Evolutionary conservation across 73 alveolate genomes (phyloP).

Genomic region (Paramecium sexaurelia): DNA sequence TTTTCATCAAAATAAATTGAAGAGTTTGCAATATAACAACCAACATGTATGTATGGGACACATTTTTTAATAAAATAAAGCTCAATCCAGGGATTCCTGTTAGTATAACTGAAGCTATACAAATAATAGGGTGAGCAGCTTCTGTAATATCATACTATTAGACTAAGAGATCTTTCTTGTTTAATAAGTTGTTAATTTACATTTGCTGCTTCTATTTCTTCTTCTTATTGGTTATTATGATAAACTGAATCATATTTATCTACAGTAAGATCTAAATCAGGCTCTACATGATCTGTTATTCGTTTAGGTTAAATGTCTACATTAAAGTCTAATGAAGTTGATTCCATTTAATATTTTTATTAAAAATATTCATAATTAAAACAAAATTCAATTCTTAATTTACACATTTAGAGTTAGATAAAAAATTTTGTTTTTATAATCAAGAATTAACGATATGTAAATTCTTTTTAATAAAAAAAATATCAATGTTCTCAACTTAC

Average conservation of each 20-base stretch:
- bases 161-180: background rate
- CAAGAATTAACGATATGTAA: no score
- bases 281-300: background rate
- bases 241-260: constrained; percentile 53
- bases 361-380: background rate
- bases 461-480: no score
- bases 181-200: background rate
- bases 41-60: background rate
- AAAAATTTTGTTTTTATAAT: no score
- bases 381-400: background rate
- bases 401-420: no score
- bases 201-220: constrained; percentile 1
- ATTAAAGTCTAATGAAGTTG: background rate
- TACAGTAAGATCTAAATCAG: constrained; percentile 40
- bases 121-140: constrained; percentile 32
- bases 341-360: constrained; percentile 8
- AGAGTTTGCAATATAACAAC: background rate
- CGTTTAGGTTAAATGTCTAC: background rate
- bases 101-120: background rate
- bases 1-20: background rate
- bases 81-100: background rate
- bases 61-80: background rate
- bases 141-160: constrained; percentile 33
- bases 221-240: background rate
- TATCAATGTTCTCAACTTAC: no score